phyloP scores from a whole-genome alignment of 176 grass and related monocot species.

The Cenchrus purpureus region DNA sequence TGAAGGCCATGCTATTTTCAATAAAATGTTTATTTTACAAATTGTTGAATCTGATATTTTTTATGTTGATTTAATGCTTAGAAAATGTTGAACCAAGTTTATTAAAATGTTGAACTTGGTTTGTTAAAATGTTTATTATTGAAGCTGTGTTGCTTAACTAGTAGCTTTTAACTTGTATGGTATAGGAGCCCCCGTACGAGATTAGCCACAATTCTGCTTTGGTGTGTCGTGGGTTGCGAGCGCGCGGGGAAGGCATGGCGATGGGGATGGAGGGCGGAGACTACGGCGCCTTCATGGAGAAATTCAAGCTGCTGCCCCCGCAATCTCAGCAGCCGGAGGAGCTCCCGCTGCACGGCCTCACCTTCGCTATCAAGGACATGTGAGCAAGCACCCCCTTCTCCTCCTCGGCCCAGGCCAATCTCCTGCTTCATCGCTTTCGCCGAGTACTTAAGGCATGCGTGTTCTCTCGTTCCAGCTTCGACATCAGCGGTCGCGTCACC shows the following conservation, averaged over 20 bases:
- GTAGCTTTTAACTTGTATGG: too few relatives aligned
- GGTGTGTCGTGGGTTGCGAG: not conserved
- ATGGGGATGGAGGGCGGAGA: not conserved
- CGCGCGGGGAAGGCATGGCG: not conserved
- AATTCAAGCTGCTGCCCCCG: constrained; percentile 36
- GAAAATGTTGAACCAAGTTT: too few relatives aligned
- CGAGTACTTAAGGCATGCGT: not conserved
- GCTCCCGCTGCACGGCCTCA: constrained; percentile 54
- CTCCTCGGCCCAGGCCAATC: not conserved
- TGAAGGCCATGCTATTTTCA: too few relatives aligned
- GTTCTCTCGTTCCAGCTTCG: constrained; percentile 62
- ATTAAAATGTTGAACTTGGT: too few relatives aligned
- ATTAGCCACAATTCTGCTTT: not conserved
- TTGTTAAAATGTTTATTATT: too few relatives aligned
- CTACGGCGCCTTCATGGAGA: constrained; percentile 59
- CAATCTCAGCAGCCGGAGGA: not conserved
- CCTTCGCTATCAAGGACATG: constrained; percentile 71
- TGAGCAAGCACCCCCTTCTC: constrained; percentile 20
- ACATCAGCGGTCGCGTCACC: constrained; percentile 62
- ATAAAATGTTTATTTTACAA: too few relatives aligned
- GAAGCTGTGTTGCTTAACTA: too few relatives aligned
- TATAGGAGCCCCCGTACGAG: not conserved
- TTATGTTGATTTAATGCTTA: too few relatives aligned
- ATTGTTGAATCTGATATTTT: too few relatives aligned
- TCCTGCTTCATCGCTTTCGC: not conserved